Base-by-base conservation (phyloP, 352 stramenopile genomes). In the Globisporangium sylvaticum region DNA sequence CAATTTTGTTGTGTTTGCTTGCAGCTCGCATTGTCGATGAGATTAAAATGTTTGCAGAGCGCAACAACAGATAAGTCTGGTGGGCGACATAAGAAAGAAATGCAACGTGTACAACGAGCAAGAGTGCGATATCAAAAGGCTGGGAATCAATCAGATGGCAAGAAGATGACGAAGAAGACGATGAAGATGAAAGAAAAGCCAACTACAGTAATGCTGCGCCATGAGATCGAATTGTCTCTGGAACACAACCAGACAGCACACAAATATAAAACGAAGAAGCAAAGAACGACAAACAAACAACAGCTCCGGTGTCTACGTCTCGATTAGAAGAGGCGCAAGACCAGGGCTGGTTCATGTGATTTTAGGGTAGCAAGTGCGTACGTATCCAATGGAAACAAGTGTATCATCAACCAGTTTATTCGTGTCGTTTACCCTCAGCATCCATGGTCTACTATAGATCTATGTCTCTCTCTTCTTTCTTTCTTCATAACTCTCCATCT, bases 1-100 rank as follows among this genome's bases (percentile, higher is more conserved):
- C 62, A 12, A 52, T 8, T 25, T 66, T 14, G 24, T 34, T 67
- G 0, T 58, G 12, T 64, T 8, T 59, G 32, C 15, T 15, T 66
- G 27, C 64, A 94, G 88, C 74, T 56, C 87, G 85, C 70, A 95
- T 96, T 67, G 94, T 90, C 68, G 84, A 94, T 63, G 88, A 96
- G 76, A 92, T 96, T 65, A 89, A 92, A 80, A 29, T 90, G 58
- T 95, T 94, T 68, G 75, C 82, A 44, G 73, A 90, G 58, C 76
- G 77, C 53, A 91, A 84, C 68, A 78, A 69, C 74, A 89, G 81
- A 88, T 89, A 74, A 90, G 32, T 34, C n/a, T 20, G 9, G 29
- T 0, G 31, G 44, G 39, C 12, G 31, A 37, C 18, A 53, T 29
- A 50, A 44, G 32, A 31, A 18, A 39, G 52, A 56, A 29, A 31